Conservation (phyloP, 768 basidiomycete genomes). For the Royoungia palumana region DNA sequence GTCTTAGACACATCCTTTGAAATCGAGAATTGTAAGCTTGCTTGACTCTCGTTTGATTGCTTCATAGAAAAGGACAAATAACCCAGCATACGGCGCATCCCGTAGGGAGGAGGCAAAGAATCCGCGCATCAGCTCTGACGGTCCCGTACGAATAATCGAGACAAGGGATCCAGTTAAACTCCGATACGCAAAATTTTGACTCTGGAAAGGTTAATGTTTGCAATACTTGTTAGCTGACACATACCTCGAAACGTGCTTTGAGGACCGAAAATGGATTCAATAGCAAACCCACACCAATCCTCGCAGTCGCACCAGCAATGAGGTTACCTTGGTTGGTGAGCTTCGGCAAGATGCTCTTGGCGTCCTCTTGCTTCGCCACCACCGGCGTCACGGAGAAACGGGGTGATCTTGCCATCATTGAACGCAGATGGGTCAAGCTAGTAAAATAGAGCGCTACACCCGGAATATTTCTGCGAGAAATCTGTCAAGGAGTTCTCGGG, state of each 20-base stretch:
- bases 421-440: constrained; percentile 76
- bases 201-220: constrained; percentile 41
- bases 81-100: constrained; percentile 91
- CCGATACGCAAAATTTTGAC: constrained; percentile 71
- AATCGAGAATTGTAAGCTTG: constrained; percentile 31
- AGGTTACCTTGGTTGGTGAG: constrained; percentile 80
- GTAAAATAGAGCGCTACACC: constrained; percentile 94
- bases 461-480: constrained; percentile 70
- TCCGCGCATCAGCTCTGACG: constrained; percentile 80
- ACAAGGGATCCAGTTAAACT: constrained; percentile 57
- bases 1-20: constrained; percentile 6
- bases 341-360: constrained; percentile 60
- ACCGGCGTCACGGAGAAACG: constrained; percentile 50
- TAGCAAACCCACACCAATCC: constrained; percentile 77
- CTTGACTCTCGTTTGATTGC: constrained; percentile 73
- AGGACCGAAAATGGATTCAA: constrained; percentile 89
- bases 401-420: constrained; percentile 65
- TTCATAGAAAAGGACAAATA: constrained; percentile 89
- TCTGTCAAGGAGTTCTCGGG: background rate
- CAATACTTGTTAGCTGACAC: background rate
- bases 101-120: constrained; percentile 85
- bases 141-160: constrained; percentile 65
- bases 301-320: constrained; percentile 77
- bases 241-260: constrained; percentile 89
- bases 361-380: constrained; percentile 11